Base-by-base conservation (phyloP, 306 rosid species). In the Quillaja saponaria region DNA sequence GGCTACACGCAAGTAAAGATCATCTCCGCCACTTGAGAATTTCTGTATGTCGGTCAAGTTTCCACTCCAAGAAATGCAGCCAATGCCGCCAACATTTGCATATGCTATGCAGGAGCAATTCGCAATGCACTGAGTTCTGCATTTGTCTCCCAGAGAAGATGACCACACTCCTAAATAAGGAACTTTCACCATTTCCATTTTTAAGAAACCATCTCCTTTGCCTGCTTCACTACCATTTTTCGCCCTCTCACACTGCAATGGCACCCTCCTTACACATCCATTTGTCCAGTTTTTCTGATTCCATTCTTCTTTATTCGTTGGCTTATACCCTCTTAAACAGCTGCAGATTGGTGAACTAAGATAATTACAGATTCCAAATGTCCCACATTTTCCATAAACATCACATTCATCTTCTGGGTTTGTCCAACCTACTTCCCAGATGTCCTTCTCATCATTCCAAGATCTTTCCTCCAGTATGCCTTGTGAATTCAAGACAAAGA, bases 321-420 rank as follows among this genome's bases (percentile, higher is more conserved):
- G 72, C 20, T 19, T 41, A 55, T 73, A 87, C 64, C 90, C 90
- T 8, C 3, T 40, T 40, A 77, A 44, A 44, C 86, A 85, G 0
- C 31, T 45, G 44, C 92, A 80, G 15, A 63, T 10, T 6, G 82
- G 69, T 2, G 28, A 34, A 0, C 0, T 48, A 3, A 33, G 17
- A 0, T 19, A 6, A 31, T 28, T 44, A 19, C 83, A 78, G 4
- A n/a, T 62, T 45, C 72, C 42, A 39, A 49, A 62, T 7, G 49
- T 5, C 3, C 78, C 82, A 61, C 92, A 80, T 0, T 18, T 10
- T 10, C 76, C 81, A 38, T 86, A 83, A 34, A 14, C 6, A 39
- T 78, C 71, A n/a, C 84, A 80, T 0, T 18, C 50, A 15, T 39
- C 54, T 16, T 13, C 3, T 8, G 10, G 61, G 7, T 34, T 4